Conservation (phyloP, 257 asterid genomes). For the Solanum dulcamara region DNA sequence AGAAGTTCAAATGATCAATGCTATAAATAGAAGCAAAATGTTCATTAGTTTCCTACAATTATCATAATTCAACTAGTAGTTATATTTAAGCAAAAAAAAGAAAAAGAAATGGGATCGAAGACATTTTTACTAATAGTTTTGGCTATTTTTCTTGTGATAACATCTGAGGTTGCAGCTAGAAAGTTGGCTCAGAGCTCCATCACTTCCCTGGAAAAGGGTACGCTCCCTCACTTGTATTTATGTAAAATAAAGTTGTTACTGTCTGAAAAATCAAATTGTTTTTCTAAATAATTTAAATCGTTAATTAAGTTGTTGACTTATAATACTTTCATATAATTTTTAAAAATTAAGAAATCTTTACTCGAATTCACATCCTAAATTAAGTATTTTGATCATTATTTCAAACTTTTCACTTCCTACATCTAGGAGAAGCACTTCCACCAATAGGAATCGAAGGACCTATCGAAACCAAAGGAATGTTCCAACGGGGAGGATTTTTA, state of each 20-base stretch:
- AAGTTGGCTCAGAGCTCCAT: background rate
- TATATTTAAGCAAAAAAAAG: no score
- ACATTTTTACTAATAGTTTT: background rate
- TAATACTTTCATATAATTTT: no score
- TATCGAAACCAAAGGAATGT: no score
- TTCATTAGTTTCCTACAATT: background rate
- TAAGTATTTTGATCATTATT: no score
- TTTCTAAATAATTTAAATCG: no score
- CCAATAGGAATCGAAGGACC: no score
- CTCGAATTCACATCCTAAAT: background rate
- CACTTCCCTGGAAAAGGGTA: background rate
- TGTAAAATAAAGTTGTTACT: background rate
- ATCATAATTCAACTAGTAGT: background rate
- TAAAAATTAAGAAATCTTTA: no score
- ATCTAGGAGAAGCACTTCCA: background rate
- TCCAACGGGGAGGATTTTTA: no score
- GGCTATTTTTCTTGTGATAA: background rate
- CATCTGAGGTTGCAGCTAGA: slow-evolving; percentile 3
- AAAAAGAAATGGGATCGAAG: slow-evolving; percentile 6
- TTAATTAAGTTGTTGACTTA: no score
- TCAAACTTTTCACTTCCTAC: no score
- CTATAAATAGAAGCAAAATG: background rate
- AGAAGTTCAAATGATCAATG: background rate
- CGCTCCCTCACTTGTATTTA: background rate
- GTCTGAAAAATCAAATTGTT: background rate